Evolutionary conservation across 148 eudicot species (phyloP).

Genomic region (Spergularia marina): DNA sequence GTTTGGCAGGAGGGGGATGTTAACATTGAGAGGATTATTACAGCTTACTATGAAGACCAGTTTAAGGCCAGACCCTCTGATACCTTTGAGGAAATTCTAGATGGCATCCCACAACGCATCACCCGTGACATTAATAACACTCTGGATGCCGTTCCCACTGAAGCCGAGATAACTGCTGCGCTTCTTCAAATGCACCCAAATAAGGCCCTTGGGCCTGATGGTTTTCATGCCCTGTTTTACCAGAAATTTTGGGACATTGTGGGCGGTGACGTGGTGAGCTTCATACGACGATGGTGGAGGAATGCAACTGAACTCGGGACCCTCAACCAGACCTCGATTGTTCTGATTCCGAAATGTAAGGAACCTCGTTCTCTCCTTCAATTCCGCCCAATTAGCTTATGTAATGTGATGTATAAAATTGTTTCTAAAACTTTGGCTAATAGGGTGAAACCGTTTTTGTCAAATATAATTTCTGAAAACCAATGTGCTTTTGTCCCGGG

Average conservation of each 20-base stretch:
- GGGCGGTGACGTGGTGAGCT: background rate
- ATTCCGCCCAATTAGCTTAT: background rate
- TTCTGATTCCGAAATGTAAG: background rate
- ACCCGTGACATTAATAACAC: background rate
- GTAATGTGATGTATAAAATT: background rate
- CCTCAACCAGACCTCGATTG: background rate
- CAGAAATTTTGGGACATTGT: background rate
- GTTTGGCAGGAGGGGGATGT: background rate
- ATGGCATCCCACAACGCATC: fast-evolving
- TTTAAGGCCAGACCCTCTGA: background rate
- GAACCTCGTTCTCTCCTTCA: background rate
- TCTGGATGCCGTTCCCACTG: background rate
- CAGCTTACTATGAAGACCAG: background rate
- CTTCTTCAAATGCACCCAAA: background rate
- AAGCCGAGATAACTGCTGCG: background rate
- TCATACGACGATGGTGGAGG: background rate
- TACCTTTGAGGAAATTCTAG: background rate
- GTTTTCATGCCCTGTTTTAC: background rate
- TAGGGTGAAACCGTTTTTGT: background rate
- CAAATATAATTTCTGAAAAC: background rate
- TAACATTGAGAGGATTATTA: background rate
- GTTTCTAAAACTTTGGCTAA: background rate
- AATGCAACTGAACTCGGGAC: background rate
- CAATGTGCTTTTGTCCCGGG: background rate
- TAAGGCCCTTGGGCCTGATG: background rate